Evolutionary conservation across 768 basidiomycete species (phyloP), one percentile per base, ranked within the genome.

Genomic region (Boletellus ananiceps): DNA sequence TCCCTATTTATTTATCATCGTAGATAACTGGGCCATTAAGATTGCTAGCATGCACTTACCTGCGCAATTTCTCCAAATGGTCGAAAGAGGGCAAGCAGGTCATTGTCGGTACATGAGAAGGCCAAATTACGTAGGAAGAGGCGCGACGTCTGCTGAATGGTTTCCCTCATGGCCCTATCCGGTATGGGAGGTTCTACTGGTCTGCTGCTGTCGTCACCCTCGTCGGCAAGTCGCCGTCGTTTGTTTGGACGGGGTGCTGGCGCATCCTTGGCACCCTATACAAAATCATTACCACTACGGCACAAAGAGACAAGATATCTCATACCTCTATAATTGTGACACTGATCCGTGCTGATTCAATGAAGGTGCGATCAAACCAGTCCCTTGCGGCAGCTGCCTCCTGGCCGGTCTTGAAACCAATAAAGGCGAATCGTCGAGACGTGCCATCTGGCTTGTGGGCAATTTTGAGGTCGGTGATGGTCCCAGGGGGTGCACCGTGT

Each of bases 41-140:
- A 46, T 37, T 27, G 39, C 19, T 14, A 18, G 52, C 25, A 13
- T 19, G 54, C 5, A 43, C 81, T 75, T 52, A 91, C 92, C 85
- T 93, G 87, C 36, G 76, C 76, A 31, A 96, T 63, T 39, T 80
- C 73, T 8, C 94, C 94, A 62, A 80, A 90, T 0, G 78, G 71
- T 3, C 67, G 63, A 65, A 93, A 93, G 2, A 84, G 73, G 12
- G 76, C 74, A 2, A 66, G 60, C 1, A 98, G 69, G 43, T 96
- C 93, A 2, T 73, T 66, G 15, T 86, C 79, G 7, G 86, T 84
- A 49, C 88, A 90, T 0, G 84, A 80, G 60, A 93, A 98, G 0
- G 93, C 76, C n/a, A 99, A 69, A 62, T 98, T 99, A n/a, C 96
- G 90, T 5, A 99, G 71, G 62, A 98, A 98, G 2, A 98, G 71